These are phyloP conservation scores for Cercospora sp. DNA, from an alignment of 2,329 filamentous ascomycete genomes.

Conservation along the genomic window DNA sequence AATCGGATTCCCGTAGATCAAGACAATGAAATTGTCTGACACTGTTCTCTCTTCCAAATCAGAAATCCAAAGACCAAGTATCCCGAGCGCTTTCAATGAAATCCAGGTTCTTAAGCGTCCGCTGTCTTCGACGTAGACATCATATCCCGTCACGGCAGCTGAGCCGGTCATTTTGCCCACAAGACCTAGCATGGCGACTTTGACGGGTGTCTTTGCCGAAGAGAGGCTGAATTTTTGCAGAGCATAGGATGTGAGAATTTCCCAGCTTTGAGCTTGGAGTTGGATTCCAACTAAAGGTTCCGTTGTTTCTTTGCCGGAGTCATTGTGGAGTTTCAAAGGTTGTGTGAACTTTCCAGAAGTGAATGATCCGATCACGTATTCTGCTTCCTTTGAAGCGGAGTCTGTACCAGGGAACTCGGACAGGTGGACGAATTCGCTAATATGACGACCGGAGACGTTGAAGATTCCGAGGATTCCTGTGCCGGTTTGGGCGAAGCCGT, in stretches of 20 bases:
- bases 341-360: constrained; percentile 62
- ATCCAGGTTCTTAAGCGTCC: constrained; percentile 66
- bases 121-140: constrained; percentile 59
- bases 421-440: constrained; percentile 71
- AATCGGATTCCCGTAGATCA: constrained; percentile 70
- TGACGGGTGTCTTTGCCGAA: constrained; percentile 43
- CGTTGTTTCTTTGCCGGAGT: constrained; percentile 35
- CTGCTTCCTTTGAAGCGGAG: constrained; percentile 38
- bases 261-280: constrained; percentile 59
- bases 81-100: constrained; percentile 76
- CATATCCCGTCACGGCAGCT: constrained; percentile 69
- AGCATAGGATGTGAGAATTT: constrained; percentile 66
- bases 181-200: constrained; percentile 72
- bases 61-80: constrained; percentile 76
- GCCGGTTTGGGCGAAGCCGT: constrained; percentile 67
- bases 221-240: constrained; percentile 55
- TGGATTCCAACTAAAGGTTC: constrained; percentile 54
- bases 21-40: constrained; percentile 42
- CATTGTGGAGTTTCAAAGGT: constrained; percentile 45
- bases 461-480: constrained; percentile 80
- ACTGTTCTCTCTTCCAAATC: constrained; percentile 57
- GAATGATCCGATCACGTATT: constrained; percentile 76
- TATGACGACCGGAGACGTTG: constrained; percentile 66
- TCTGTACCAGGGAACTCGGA: constrained; percentile 71
- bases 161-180: constrained; percentile 87